A percentile compares a stretch with the other conserved stretches of the same genome.
These are phyloP conservation scores for Penicillium sp. DNA, from an alignment of 2,329 filamentous ascomycete species.

Conservation along the genomic window DNA sequence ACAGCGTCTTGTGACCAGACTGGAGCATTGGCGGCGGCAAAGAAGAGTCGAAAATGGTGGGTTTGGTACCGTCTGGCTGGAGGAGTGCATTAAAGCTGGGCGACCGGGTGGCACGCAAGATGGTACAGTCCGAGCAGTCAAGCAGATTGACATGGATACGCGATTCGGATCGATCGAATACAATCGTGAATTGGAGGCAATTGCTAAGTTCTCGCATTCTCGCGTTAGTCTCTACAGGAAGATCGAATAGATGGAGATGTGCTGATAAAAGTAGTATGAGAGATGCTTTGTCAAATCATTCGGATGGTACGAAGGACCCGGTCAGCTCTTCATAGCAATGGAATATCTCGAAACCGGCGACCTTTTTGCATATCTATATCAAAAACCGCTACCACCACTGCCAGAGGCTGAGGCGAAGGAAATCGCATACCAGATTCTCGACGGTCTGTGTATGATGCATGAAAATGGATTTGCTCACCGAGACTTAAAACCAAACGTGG, in stretches of 20 bases:
- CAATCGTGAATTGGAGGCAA: constrained; percentile 4
- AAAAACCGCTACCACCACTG: neutral
- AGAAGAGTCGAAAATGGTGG: neutral
- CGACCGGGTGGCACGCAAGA: neutral
- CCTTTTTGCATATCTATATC: neutral
- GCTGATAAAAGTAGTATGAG: constrained; percentile 3
- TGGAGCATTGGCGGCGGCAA: neutral
- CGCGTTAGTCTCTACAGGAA: constrained; percentile 1
- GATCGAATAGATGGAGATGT: neutral
- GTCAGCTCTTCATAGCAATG: constrained; percentile 3
- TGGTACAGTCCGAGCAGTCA: constrained; percentile 1
- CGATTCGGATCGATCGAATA: neutral
- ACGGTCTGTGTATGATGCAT: constrained; percentile 4
- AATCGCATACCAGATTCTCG: constrained; percentile 2
- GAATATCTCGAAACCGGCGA: constrained; percentile 2
- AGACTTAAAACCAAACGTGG: constrained; percentile 9
- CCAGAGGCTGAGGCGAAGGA: neutral
- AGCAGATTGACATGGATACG: constrained; percentile 2
- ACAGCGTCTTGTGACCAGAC: neutral
- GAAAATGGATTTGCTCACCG: constrained; percentile 2
- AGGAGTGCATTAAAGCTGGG: neutral
- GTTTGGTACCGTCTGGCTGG: neutral
- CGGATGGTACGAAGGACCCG: neutral
- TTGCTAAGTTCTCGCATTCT: constrained; percentile 10
- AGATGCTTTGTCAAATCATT: constrained; percentile 6